A percentile compares a stretch with the other conserved stretches of the same genome.
Evolutionary conservation across 805 yeast genomes (phyloP).

Genomic region (Hagleromyces aurorensis): DNA sequence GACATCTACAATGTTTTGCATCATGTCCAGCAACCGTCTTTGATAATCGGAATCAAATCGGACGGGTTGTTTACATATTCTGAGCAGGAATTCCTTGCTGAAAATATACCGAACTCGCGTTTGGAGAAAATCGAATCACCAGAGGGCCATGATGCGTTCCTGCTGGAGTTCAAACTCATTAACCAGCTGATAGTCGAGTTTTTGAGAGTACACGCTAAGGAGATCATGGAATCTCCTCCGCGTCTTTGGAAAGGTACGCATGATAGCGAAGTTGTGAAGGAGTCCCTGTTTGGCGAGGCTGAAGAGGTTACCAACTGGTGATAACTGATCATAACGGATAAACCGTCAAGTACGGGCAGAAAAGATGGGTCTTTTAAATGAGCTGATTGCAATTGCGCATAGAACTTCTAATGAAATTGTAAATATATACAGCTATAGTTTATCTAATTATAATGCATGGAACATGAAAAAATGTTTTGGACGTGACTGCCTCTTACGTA

Average conservation of each 20-base stretch:
- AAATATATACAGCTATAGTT: too few relatives aligned
- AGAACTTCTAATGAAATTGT: too few relatives aligned
- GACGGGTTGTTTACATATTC: conserved; percentile 90
- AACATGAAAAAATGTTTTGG: too few relatives aligned
- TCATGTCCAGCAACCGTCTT: conserved; percentile 61
- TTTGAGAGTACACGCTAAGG: conserved; percentile 48
- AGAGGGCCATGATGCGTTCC: conserved; percentile 96
- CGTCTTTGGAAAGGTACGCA: conserved; percentile 37
- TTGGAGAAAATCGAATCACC: conserved; percentile 76
- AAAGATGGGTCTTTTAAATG: too few relatives aligned
- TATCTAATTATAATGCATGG: too few relatives aligned
- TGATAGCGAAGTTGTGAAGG: conserved; percentile 39
- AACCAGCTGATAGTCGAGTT: conserved; percentile 65
- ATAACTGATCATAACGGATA: too few relatives aligned
- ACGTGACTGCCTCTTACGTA: too few relatives aligned
- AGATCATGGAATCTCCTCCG: conserved; percentile 41
- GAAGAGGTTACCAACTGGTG: conserved; percentile 92
- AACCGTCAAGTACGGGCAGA: too few relatives aligned
- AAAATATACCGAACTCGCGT: conserved; percentile 57
- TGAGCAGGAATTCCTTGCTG: conserved; percentile 82
- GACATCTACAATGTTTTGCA: conserved; percentile 41
- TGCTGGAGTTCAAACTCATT: conserved; percentile 79
- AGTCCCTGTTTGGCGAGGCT: conserved; percentile 86
- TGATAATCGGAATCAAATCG: conserved; percentile 81
- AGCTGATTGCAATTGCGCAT: too few relatives aligned